Conservation (phyloP, 441 rosid species). For the California macrophylla region DNA sequence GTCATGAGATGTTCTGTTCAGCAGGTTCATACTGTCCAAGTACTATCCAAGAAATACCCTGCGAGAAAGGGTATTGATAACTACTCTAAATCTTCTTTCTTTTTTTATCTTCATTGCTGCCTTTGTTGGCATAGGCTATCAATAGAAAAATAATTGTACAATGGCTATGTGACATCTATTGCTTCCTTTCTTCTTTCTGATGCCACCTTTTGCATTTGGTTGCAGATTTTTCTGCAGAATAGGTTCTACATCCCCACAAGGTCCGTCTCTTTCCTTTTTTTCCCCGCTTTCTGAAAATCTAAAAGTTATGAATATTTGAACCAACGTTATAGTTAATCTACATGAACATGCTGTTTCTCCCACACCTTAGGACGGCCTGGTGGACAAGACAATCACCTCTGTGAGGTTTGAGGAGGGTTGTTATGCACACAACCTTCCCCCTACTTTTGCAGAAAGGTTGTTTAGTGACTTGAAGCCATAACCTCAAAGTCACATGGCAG, state of each 20-base stretch:
- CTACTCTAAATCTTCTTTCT: background rate
- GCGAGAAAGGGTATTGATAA: constrained; percentile 67
- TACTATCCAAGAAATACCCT: constrained; percentile 37
- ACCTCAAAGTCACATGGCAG: background rate
- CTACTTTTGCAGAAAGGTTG: background rate
- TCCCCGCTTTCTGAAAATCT: background rate
- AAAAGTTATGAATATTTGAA: background rate
- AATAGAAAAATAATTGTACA: background rate
- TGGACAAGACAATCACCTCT: background rate
- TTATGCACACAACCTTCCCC: background rate
- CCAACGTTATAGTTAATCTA: background rate
- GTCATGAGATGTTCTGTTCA: constrained; percentile 70
- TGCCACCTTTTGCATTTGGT: constrained; percentile 13
- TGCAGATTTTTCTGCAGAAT: constrained; percentile 77
- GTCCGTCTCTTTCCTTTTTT: constrained; percentile 29
- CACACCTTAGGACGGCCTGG: background rate
- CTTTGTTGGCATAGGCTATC: background rate
- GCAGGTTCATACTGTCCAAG: constrained; percentile 81
- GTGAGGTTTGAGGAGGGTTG: background rate
- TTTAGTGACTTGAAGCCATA: background rate
- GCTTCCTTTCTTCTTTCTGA: constrained; percentile 23
- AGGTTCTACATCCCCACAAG: constrained; percentile 71
- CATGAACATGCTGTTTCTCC: background rate
- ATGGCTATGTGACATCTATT: background rate
- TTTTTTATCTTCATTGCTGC: background rate